phyloP scores from a whole-genome alignment of 140 eudicot species.

The Erigeron philadelphicus region DNA sequence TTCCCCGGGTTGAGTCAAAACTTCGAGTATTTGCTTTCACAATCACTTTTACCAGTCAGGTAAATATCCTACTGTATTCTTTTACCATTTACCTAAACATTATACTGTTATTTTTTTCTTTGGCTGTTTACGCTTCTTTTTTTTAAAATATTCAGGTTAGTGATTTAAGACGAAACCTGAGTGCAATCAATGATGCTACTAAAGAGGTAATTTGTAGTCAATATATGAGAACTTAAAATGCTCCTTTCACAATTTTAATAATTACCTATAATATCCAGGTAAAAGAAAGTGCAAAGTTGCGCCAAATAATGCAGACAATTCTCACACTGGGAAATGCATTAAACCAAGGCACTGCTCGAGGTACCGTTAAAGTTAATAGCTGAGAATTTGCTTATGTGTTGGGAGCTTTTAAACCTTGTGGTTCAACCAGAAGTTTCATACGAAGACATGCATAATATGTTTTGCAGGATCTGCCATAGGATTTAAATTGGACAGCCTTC shows the following conservation, averaged over 20 bases:
- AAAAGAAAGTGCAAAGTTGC: conserved; percentile 77
- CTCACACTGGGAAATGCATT: conserved; percentile 94
- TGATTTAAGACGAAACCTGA: conserved; percentile 63
- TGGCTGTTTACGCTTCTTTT: conserved; percentile 13
- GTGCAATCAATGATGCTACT: conserved; percentile 81
- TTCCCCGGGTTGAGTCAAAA: conserved; percentile 94
- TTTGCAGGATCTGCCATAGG: conserved; percentile 89
- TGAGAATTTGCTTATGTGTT: not conserved
- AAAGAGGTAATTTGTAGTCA: conserved; percentile 44
- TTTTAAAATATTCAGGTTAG: conserved; percentile 47
- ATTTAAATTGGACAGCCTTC: conserved; percentile 93
- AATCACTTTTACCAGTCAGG: conserved; percentile 84
- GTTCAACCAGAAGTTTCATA: conserved; percentile 3
- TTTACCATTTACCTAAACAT: conserved; percentile 5
- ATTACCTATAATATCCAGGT: conserved; percentile 41
- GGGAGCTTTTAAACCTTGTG: not conserved
- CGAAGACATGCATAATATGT: conserved; percentile 18
- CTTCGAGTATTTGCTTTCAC: conserved; percentile 90
- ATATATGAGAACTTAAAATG: not conserved
- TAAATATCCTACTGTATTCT: conserved; percentile 14
- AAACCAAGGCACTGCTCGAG: conserved; percentile 98
- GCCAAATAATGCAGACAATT: conserved; percentile 95
- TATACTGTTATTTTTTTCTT: conserved; percentile 13
- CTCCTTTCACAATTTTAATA: conserved; percentile 1
- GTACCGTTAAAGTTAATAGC: conserved; percentile 29